Conservation (phyloP, 2,329 filamentous ascomycete species). For the Fusarium pseudograminearum region DNA sequence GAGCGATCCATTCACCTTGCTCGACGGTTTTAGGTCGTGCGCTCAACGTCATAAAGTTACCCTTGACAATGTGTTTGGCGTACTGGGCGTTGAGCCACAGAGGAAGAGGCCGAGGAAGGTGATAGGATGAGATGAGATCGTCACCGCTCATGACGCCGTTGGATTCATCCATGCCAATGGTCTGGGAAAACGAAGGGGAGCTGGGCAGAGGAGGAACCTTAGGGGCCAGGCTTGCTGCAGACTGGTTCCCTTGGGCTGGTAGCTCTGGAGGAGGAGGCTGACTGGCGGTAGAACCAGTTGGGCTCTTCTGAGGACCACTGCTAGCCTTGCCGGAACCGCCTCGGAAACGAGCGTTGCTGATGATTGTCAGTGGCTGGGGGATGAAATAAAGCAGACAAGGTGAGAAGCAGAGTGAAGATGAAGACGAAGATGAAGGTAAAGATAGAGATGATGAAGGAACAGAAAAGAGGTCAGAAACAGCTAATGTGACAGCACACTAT, state of each 20-base stretch:
- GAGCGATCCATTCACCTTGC: constrained; percentile 94
- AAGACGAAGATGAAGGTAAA: neutral
- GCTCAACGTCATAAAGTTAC: constrained; percentile 98
- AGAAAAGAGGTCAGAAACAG: constrained; percentile 16
- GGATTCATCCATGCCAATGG: constrained; percentile 75
- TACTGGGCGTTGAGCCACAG: constrained; percentile 79
- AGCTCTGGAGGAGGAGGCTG: constrained; percentile 62
- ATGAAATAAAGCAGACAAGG: neutral
- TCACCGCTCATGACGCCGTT: constrained; percentile 63
- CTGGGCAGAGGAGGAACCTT: constrained; percentile 72
- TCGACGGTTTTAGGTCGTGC: constrained; percentile 94
- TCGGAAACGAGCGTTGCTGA: constrained; percentile 69
- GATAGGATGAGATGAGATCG: constrained; percentile 69
- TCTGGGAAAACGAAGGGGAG: constrained; percentile 73
- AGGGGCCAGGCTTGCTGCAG: constrained; percentile 65
- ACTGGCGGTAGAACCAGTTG: constrained; percentile 60
- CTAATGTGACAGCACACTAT: constrained; percentile 40
- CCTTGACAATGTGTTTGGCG: constrained; percentile 91
- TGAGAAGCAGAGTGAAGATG: neutral
- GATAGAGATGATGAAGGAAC: constrained; percentile 18
- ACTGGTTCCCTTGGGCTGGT: constrained; percentile 62
- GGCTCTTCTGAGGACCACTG: constrained; percentile 65
- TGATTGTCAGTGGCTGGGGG: constrained; percentile 45
- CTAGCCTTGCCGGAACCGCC: constrained; percentile 65
- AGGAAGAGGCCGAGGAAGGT: constrained; percentile 75